These are phyloP conservation scores for Ballota nigra DNA, from an alignment of 257 asterid species.

Conservation along the genomic window DNA sequence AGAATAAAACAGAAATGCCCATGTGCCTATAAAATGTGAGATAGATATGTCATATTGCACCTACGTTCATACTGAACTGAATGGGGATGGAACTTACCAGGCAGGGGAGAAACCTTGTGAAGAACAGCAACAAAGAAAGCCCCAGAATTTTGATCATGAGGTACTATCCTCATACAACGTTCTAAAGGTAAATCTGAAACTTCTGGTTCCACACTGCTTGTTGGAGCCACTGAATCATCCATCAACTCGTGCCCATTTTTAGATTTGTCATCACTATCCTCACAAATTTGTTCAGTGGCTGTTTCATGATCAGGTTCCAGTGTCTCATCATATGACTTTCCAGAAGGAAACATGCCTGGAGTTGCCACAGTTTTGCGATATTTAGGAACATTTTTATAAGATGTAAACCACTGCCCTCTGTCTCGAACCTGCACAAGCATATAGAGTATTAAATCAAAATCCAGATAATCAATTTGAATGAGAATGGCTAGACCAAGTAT, in stretches of 20 bases:
- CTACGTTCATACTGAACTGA: no score
- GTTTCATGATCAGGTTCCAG: constrained; percentile 40
- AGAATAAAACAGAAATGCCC: not conserved
- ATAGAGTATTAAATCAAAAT: constrained; percentile 13
- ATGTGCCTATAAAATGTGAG: not conserved
- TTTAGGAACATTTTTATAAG: constrained; percentile 59
- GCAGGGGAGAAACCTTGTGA: constrained; percentile 61
- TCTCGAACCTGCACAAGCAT: constrained; percentile 69
- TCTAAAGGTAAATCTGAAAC: constrained; percentile 78
- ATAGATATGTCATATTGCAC: not conserved
- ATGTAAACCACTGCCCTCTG: constrained; percentile 69
- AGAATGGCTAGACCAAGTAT: not conserved
- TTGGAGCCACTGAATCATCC: constrained; percentile 36
- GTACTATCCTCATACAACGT: constrained; percentile 95
- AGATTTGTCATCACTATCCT: constrained; percentile 30
- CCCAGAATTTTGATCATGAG: constrained; percentile 97
- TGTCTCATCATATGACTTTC: constrained; percentile 49
- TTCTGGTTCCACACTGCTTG: constrained; percentile 54
- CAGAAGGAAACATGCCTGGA: constrained; percentile 97
- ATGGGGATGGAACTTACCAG: constrained; percentile 44
- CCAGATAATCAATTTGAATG: constrained; percentile 5
- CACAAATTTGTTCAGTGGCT: constrained; percentile 22
- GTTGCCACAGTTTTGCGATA: constrained; percentile 58
- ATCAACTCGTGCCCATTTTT: constrained; percentile 28
- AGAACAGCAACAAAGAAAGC: constrained; percentile 96